Evolutionary conservation across 192 early-diverging fungal species (phyloP).

Genomic region (Neocallimastix lanati): DNA sequence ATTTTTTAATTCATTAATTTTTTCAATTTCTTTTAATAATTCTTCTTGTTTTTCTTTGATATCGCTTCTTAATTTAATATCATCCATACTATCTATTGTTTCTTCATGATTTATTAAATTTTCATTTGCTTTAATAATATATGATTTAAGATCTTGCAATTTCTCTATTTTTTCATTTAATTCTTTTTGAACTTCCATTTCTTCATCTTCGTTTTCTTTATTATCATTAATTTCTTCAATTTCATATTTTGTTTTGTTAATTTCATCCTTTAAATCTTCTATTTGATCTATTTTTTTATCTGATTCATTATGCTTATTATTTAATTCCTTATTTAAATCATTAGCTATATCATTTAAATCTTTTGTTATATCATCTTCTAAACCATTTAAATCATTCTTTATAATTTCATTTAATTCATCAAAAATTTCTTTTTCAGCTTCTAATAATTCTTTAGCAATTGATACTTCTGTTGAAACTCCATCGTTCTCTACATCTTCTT

Average conservation of each 20-base stretch:
- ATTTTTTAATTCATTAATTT: not conserved
- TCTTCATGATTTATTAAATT: not conserved
- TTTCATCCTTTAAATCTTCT: not conserved
- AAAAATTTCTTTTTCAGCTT: too few species aligned
- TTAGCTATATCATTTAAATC: not conserved
- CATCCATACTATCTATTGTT: not conserved
- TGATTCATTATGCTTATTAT: not conserved
- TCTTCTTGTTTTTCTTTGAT: not conserved
- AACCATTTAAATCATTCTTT: too few species aligned
- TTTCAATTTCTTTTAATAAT: not conserved
- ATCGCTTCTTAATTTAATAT: not conserved
- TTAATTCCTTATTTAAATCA: not conserved
- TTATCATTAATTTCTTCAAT: not conserved
- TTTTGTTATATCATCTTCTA: too few species aligned
- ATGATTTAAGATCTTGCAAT: not conserved
- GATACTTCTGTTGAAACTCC: too few species aligned
- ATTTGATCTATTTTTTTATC: not conserved
- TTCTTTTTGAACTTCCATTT: not conserved
- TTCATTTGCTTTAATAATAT: not conserved
- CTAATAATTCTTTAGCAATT: too few species aligned
- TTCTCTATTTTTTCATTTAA: not conserved
- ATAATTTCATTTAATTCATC: too few species aligned
- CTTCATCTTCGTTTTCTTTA: not conserved
- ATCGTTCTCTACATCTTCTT: too few species aligned
- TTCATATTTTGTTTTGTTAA: not conserved